A percentile compares a stretch with the other conserved stretches of the same genome.
phyloP scores from a whole-genome alignment of 208 protist species.

The Acanthamoeba lenticulata region DNA sequence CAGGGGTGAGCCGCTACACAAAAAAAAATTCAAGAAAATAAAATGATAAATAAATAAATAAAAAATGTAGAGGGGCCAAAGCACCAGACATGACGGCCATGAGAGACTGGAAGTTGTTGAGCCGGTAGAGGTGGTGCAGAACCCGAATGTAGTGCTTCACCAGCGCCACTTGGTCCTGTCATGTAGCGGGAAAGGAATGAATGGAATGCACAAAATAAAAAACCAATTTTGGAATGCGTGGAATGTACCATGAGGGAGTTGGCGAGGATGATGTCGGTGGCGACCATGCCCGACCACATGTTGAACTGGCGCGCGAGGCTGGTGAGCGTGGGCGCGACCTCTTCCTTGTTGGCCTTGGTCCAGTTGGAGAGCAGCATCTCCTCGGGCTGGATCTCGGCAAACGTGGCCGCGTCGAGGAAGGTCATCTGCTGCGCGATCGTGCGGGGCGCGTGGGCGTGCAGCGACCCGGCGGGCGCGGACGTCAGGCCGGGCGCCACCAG shows the following conservation, averaged over 20 bases:
- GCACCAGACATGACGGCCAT: constrained; percentile 32
- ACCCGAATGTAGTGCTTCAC: constrained; percentile 25
- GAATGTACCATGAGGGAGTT: constrained; percentile 9
- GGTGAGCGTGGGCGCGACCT: constrained; percentile 28
- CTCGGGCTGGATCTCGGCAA: constrained; percentile 36
- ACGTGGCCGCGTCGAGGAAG: not conserved
- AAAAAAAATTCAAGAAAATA: no score
- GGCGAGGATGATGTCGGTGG: constrained; percentile 52
- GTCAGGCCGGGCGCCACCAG: no score
- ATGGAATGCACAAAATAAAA: not conserved
- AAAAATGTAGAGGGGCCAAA: not conserved
- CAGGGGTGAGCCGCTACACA: no score
- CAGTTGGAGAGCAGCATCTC: constrained; percentile 38
- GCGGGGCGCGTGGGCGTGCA: not conserved
- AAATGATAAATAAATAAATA: not conserved
- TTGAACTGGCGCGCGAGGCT: constrained; percentile 32
- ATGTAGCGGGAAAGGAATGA: not conserved
- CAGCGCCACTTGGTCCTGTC: constrained; percentile 9
- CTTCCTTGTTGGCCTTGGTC: constrained; percentile 44
- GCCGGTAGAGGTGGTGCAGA: constrained; percentile 12
- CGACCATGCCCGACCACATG: constrained; percentile 46
- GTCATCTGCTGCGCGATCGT: constrained; percentile 37
- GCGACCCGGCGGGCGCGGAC: not conserved
- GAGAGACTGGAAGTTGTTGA: constrained; percentile 40
- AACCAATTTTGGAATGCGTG: not conserved